Evolutionary conservation across 495 filamentous ascomycete genomes (phyloP).

Genomic region (Aspergillus biplanus): DNA sequence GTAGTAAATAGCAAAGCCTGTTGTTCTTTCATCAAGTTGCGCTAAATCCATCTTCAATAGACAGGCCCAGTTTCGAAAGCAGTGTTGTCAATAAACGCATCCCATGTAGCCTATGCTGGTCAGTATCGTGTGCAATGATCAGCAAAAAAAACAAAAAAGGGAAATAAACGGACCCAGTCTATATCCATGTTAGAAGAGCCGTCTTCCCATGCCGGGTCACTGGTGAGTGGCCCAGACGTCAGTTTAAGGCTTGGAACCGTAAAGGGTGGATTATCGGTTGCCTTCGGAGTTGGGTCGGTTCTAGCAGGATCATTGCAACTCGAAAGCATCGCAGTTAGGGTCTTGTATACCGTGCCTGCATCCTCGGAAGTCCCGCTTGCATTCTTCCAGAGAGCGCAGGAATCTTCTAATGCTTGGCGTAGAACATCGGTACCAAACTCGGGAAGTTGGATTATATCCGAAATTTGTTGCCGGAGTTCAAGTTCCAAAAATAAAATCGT

Average conservation of each 20-base stretch:
- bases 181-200: conserved; percentile 5
- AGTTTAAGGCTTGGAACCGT: not conserved
- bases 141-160: not conserved
- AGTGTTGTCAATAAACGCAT: conserved; percentile 7
- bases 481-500: conserved; percentile 17
- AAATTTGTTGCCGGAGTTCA: not conserved
- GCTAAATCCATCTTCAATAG: not conserved
- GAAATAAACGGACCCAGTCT: conserved; percentile 12
- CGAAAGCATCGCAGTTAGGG: conserved; percentile 6
- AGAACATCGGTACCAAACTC: not conserved
- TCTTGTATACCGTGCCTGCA: not conserved
- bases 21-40: too few species aligned
- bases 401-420: not conserved
- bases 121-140: not conserved
- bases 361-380: not conserved
- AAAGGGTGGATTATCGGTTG: not conserved
- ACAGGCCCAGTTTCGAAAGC: not conserved
- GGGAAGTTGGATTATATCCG: not conserved
- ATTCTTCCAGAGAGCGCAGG: conserved; percentile 9
- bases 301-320: not conserved
- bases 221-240: not conserved
- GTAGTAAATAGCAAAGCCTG: too few species aligned
- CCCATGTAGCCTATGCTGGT: conserved; percentile 4
- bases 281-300: not conserved
- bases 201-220: not conserved